Conservation (phyloP, 495 filamentous ascomycete species). For the Articulospora tetracladia region DNA sequence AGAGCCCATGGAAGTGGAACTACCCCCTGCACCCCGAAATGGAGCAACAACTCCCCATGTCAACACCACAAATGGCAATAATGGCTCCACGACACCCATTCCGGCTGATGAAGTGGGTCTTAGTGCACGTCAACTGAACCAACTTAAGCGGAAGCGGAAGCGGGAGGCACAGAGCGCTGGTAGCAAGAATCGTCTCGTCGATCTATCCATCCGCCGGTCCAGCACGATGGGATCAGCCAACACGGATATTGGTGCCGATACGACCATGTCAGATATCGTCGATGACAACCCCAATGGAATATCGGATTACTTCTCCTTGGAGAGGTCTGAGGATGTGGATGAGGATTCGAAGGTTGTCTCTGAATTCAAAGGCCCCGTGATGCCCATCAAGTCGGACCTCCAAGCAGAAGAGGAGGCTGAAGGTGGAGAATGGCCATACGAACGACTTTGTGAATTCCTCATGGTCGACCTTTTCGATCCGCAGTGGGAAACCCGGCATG, state of each 20-base stretch:
- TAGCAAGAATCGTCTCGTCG: conserved; percentile 86
- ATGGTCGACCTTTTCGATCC: conserved; percentile 90
- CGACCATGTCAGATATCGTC: conserved; percentile 61
- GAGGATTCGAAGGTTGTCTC: conserved; percentile 91
- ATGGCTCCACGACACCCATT: background rate
- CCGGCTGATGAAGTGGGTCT: conserved; percentile 43
- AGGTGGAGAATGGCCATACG: conserved; percentile 89
- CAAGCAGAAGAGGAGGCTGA: conserved; percentile 68
- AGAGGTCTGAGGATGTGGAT: conserved; percentile 65
- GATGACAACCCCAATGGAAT: conserved; percentile 48
- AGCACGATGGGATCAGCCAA: conserved; percentile 64
- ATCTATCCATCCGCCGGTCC: conserved; percentile 67
- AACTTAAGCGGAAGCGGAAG: conserved; percentile 87
- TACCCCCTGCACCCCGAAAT: conserved; percentile 34
- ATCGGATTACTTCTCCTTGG: conserved; percentile 83
- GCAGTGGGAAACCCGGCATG: conserved; percentile 96
- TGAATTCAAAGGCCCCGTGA: conserved; percentile 81
- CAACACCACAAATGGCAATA: conserved; percentile 29
- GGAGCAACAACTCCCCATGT: conserved; percentile 21
- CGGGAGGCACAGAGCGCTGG: conserved; percentile 73
- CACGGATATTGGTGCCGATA: conserved; percentile 30
- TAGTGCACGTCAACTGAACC: conserved; percentile 89
- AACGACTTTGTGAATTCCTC: conserved; percentile 89
- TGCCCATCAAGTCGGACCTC: conserved; percentile 59
- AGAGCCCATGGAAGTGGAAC: conserved; percentile 60